phyloP scores from a whole-genome alignment of 1,139 yeast species.

The Kurtzmaniella quercitrusa region DNA sequence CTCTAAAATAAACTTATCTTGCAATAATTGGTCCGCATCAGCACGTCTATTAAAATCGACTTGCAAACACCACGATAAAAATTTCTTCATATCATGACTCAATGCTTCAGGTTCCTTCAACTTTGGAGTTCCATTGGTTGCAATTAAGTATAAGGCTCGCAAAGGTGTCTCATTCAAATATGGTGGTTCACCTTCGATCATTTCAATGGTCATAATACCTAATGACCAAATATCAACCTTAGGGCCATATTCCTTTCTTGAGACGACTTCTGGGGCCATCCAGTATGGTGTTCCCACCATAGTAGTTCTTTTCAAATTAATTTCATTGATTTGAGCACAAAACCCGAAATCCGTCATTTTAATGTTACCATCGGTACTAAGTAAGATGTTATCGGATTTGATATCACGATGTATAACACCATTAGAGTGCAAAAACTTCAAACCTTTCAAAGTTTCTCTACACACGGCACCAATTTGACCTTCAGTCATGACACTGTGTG shows the following conservation, averaged over 20 bases:
- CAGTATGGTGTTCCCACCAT: conserved; percentile 99
- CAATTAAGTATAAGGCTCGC: conserved; percentile 85
- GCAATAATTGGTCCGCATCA: conserved; percentile 69
- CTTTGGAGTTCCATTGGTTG: conserved; percentile 93
- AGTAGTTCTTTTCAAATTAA: conserved; percentile 82
- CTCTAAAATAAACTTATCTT: conserved; percentile 65
- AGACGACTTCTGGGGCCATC: conserved; percentile 99
- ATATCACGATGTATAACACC: conserved; percentile 97
- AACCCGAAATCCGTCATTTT: conserved; percentile 88
- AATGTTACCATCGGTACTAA: conserved; percentile 81
- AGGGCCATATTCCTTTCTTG: conserved; percentile 92
- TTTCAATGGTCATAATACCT: conserved; percentile 96
- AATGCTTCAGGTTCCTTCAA: conserved; percentile 85
- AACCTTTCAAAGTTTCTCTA: conserved; percentile 82
- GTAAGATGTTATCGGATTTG: conserved; percentile 85
- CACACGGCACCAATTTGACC: conserved; percentile 98
- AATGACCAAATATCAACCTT: conserved; percentile 97
- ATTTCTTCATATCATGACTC: conserved; percentile 60
- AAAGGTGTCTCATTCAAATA: conserved; percentile 93
- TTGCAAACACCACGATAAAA: conserved; percentile 74
- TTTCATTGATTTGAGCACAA: conserved; percentile 93
- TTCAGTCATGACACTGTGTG: conserved; percentile 92
- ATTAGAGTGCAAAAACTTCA: conserved; percentile 82
- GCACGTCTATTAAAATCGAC: conserved; percentile 86
- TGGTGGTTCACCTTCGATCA: conserved; percentile 99